Percentiles rank a stretch among this genome's conserved stretches.
Evolutionary conservation across 108 stramenopile genomes (phyloP).

Genomic region (Discostella pseudostelligera): DNA sequence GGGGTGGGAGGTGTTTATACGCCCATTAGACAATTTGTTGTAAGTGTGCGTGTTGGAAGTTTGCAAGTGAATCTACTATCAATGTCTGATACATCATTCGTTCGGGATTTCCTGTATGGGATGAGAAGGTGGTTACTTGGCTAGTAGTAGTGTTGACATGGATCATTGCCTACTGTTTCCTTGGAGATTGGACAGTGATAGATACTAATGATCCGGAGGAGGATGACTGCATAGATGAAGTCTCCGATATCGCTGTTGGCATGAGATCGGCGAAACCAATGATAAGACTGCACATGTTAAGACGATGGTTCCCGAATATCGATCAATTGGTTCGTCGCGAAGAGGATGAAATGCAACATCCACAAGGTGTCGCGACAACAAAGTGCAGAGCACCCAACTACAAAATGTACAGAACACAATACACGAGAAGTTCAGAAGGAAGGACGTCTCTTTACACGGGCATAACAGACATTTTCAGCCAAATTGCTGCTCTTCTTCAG

Average conservation of each 20-base stretch:
- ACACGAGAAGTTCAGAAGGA: neutral
- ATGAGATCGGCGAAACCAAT: constrained; percentile 13
- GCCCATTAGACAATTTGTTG: constrained; percentile 36
- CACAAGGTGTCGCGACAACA: neutral
- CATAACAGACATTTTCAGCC: neutral
- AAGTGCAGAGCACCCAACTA: constrained; percentile 6
- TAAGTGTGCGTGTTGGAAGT: constrained; percentile 4
- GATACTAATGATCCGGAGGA: constrained; percentile 35
- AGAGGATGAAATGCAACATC: neutral
- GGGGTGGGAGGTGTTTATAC: constrained; percentile 30
- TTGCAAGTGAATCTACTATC: too few relatives aligned
- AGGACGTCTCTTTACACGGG: neutral
- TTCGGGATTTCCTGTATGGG: too few relatives aligned
- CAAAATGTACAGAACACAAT: constrained; percentile 22
- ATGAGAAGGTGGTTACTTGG: constrained; percentile 39
- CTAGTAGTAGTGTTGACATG: constrained; percentile 20
- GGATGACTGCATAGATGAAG: neutral
- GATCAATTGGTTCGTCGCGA: constrained; percentile 12
- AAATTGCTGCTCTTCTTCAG: constrained; percentile 7
- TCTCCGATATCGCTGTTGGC: neutral
- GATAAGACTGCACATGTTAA: constrained; percentile 10
- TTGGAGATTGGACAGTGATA: constrained; percentile 37
- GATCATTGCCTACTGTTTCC: constrained; percentile 20
- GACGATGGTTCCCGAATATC: constrained; percentile 18
- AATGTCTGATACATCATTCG: too few relatives aligned